Evolutionary conservation across 176 grass and related monocot species (phyloP).

Genomic region (Sorghum bicolor): DNA sequence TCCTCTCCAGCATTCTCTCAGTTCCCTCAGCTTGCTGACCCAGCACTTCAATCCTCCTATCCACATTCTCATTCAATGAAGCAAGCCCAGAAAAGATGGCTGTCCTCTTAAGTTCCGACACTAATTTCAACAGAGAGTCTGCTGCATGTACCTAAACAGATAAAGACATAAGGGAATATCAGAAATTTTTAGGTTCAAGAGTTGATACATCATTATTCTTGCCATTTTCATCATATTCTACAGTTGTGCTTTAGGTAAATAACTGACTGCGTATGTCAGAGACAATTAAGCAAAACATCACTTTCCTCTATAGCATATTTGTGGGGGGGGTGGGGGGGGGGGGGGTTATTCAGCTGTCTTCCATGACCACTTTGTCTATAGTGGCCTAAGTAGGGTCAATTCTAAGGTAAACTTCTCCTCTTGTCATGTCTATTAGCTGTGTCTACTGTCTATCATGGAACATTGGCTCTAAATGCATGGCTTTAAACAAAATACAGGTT

Average conservation of each 20-base stretch:
- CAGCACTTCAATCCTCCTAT: slow-evolving; percentile 63
- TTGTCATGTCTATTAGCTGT: not conserved
- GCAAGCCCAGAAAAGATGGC: slow-evolving; percentile 92
- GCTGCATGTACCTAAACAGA: slow-evolving; percentile 71
- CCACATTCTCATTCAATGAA: slow-evolving; percentile 88
- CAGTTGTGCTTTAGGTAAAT: not conserved
- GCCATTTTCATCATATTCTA: not conserved
- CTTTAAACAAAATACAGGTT: not conserved
- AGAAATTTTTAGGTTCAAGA: not conserved
- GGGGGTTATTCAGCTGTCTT: not conserved
- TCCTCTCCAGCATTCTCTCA: slow-evolving; percentile 78
- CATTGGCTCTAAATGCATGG: not conserved
- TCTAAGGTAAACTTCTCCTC: not conserved
- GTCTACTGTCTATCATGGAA: not conserved
- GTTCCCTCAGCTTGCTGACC: slow-evolving; percentile 58
- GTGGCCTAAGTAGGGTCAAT: not conserved
- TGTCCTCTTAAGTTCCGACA: slow-evolving; percentile 84
- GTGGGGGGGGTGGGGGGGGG: not conserved
- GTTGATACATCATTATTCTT: not conserved
- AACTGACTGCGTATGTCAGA: not conserved
- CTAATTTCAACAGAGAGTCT: slow-evolving; percentile 80
- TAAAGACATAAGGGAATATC: not conserved
- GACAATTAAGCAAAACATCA: not conserved
- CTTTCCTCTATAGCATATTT: not conserved
- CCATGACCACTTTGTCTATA: not conserved